Conservation (phyloP, 345 rosid genomes). For the Eutrema japonicum region DNA sequence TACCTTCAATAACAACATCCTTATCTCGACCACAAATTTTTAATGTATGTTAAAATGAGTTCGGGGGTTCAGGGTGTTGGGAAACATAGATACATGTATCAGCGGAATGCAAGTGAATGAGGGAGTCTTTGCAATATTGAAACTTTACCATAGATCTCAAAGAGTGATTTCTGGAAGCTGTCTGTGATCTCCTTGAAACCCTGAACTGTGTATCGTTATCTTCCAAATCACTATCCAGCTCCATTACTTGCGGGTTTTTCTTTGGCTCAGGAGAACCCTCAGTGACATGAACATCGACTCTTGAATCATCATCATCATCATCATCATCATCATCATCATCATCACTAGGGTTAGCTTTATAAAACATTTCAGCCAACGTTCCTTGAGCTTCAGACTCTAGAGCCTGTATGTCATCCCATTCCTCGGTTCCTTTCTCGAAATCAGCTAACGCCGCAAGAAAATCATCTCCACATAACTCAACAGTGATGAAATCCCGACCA, state of each 20-base stretch:
- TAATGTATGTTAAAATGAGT: neutral
- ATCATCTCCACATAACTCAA: constrained; percentile 86
- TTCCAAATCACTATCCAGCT: constrained; percentile 62
- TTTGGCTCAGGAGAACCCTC: constrained; percentile 61
- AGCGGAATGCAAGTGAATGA: neutral
- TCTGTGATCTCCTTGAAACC: constrained; percentile 35
- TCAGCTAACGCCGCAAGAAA: constrained; percentile 83
- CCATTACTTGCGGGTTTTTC: constrained; percentile 47
- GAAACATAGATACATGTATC: neutral
- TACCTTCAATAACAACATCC: neutral
- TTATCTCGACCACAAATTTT: neutral
- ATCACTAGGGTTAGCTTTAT: constrained; percentile 33
- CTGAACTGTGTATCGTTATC: constrained; percentile 32
- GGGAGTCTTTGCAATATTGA: neutral
- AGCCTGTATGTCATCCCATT: constrained; percentile 83
- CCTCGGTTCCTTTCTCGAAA: constrained; percentile 70
- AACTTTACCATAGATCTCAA: constrained; percentile 55
- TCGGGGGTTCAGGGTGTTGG: neutral
- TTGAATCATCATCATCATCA: constrained; percentile 20
- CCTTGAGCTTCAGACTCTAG: constrained; percentile 82
- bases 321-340: neutral
- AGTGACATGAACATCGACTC: constrained; percentile 46
- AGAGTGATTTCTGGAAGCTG: constrained; percentile 37
- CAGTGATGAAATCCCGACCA: constrained; percentile 78
- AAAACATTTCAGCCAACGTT: constrained; percentile 60